These are phyloP conservation scores for Panaeolus papilionaceus DNA, from an alignment of 768 basidiomycete genomes.

Conservation along the genomic window DNA sequence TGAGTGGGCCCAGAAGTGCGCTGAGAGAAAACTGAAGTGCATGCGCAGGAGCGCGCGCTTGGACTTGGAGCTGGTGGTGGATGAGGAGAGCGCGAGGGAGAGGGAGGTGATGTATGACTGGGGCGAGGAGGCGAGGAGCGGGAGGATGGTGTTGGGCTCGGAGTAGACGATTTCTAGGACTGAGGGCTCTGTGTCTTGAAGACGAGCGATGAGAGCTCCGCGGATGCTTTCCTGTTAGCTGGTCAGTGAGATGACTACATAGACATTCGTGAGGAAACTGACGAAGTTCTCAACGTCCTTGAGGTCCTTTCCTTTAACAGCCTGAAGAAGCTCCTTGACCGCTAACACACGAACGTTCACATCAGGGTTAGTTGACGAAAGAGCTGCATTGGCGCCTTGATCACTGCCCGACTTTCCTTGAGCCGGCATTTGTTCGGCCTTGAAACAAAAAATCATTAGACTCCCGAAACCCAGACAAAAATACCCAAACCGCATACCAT, in stretches of 20 bases:
- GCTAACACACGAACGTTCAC: slow-evolving; percentile 62
- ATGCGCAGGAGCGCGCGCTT: slow-evolving; percentile 57
- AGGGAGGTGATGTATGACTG: slow-evolving; percentile 54
- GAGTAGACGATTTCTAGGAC: slow-evolving; percentile 77
- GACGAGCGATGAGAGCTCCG: slow-evolving; percentile 70
- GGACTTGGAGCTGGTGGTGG: slow-evolving; percentile 42
- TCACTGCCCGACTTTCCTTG: slow-evolving; percentile 23
- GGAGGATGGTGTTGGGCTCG: slow-evolving; percentile 50
- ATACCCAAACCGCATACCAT: slow-evolving; percentile 44
- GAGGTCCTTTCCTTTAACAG: slow-evolving; percentile 37
- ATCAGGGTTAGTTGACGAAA: slow-evolving; percentile 70
- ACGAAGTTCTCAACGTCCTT: slow-evolving; percentile 51
- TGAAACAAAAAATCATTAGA: background rate
- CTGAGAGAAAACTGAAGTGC: slow-evolving; percentile 63
- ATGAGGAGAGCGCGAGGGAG: slow-evolving; percentile 38
- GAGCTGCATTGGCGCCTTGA: slow-evolving; percentile 45
- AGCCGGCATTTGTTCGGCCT: slow-evolving; percentile 22
- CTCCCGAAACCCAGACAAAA: background rate
- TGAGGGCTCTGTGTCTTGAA: slow-evolving; percentile 64
- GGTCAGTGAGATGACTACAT: slow-evolving; percentile 13
- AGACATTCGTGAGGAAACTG: slow-evolving; percentile 22
- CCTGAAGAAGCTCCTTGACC: slow-evolving; percentile 57
- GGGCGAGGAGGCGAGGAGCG: slow-evolving; percentile 48
- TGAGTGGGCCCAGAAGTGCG: slow-evolving; percentile 47
- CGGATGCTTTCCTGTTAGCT: slow-evolving; percentile 55